phyloP scores from a whole-genome alignment of 768 basidiomycete species.

The Kwoniella shandongensis region DNA sequence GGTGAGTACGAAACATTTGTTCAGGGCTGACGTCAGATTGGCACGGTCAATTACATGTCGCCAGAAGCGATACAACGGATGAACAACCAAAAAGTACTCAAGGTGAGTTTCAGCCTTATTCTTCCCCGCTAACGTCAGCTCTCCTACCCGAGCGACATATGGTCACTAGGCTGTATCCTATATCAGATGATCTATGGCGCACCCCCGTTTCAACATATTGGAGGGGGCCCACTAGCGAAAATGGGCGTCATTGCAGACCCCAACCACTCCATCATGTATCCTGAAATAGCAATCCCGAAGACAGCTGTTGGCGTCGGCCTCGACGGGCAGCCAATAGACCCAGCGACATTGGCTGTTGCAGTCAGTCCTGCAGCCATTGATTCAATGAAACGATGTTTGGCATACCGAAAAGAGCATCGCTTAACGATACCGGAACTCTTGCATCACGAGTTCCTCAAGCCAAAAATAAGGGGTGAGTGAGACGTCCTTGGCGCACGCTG shows the following conservation, averaged over 20 bases:
- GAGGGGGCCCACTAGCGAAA: constrained; percentile 66
- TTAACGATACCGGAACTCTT: constrained; percentile 84
- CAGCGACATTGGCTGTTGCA: constrained; percentile 67
- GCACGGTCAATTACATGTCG: constrained; percentile 98
- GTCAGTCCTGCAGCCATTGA: constrained; percentile 75
- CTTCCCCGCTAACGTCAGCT: constrained; percentile 53
- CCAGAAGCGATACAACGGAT: constrained; percentile 84
- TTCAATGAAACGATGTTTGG: constrained; percentile 78
- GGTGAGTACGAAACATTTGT: constrained; percentile 56
- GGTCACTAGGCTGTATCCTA: constrained; percentile 95
- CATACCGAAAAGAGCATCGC: constrained; percentile 74
- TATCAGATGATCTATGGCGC: constrained; percentile 98
- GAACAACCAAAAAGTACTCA: constrained; percentile 76
- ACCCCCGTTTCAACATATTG: constrained; percentile 84
- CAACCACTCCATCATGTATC: constrained; percentile 75
- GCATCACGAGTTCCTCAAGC: constrained; percentile 70
- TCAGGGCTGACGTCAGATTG: constrained; percentile 64
- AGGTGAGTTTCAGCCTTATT: constrained; percentile 58
- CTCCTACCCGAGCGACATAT: constrained; percentile 92
- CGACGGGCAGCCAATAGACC: constrained; percentile 57
- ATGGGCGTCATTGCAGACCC: constrained; percentile 90
- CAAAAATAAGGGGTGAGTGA: constrained; percentile 24
- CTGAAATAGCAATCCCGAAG: constrained; percentile 55
- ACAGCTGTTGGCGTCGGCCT: constrained; percentile 45
- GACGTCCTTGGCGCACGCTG: neutral